Base-by-base conservation (phyloP, 2,329 filamentous ascomycete genomes). In the Penicillium sp. region DNA sequence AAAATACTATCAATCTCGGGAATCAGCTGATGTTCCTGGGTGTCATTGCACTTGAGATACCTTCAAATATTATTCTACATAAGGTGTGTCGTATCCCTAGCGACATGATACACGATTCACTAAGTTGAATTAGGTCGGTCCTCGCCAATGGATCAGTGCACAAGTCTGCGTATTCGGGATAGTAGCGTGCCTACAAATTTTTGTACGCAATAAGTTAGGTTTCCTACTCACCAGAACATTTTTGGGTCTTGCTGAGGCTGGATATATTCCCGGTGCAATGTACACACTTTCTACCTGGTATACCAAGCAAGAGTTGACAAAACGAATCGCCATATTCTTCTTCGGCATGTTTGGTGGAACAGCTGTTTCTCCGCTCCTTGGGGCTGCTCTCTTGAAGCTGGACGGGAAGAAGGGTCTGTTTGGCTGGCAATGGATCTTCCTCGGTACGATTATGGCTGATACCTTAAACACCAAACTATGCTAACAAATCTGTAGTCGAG, bases 241-340 rank as follows among this genome's bases (percentile, higher is more conserved):
- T 19, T 73, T 83, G 6, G 81, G 81, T 0, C 68, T 83, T 31
- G 74, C 77, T 9, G 81, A 84, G 63, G 77, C 80, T 0, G 81
- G 81, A 1, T 84, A 81, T 54, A 83, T 82, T 21, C 81, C 81
- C 0, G 81, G 80, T 0, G 75, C 78, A 0, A 77, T 83, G 10
- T 83, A 81, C 56, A 82, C 80, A 0, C 67, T 83, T 4, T 82
- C 81, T 0, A 81, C 76, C 1, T 83, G 80, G 80, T 84, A 83
- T 55, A 77, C 73, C 0, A 75, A 75, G 40, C 63, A 70, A 1
- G 80, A 83, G 57, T 68, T 81, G 1, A 77, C 78, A 0, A 78
- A 77, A 52, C 71, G 81, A 17, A 75, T 82, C 7, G 79, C 81
- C 1, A 63, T 83, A 0, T 79, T 83, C 57, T 84, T 83, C 65